Conservation (phyloP, 805 yeast species). For the Brettanomyces bruxellensis region DNA sequence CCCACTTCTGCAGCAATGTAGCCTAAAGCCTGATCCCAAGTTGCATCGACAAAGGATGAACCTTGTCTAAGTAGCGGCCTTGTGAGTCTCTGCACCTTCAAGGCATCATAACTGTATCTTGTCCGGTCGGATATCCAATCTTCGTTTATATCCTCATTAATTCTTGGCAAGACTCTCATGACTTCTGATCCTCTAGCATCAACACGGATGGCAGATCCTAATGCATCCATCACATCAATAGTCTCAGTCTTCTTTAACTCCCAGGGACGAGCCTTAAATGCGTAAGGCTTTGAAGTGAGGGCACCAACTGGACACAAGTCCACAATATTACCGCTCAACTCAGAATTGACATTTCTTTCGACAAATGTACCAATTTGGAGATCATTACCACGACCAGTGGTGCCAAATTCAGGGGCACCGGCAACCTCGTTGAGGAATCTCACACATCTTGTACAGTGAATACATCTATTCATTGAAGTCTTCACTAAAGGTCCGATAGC, state of each 20-base stretch:
- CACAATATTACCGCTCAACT: conserved; percentile 77
- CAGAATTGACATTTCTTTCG: conserved; percentile 76
- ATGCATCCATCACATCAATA: conserved; percentile 73
- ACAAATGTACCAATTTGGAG: conserved; percentile 87
- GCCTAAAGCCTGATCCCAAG: conserved; percentile 82
- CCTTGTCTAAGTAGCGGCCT: conserved; percentile 69
- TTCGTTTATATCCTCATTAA: conserved; percentile 80
- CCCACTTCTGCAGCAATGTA: conserved; percentile 56
- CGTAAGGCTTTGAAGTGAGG: conserved; percentile 80
- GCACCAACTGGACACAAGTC: conserved; percentile 93
- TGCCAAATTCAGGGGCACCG: conserved; percentile 86
- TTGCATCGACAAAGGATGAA: conserved; percentile 58
- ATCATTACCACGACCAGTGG: conserved; percentile 86
- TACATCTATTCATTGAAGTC: conserved; percentile 88
- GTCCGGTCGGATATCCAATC: conserved; percentile 90
- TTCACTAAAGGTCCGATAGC: conserved; percentile 84
- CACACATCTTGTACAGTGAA: conserved; percentile 87
- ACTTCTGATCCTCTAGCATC: conserved; percentile 84
- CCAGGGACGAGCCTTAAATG: conserved; percentile 92
- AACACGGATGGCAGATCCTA: conserved; percentile 76
- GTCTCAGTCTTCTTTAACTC: conserved; percentile 84
- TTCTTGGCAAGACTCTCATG: conserved; percentile 77
- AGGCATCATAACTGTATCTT: conserved; percentile 77
- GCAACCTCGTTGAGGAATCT: conserved; percentile 86
- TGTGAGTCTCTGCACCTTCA: conserved; percentile 78